Base-by-base conservation (phyloP, 257 asterid species). In the Euphrasia confusa region DNA sequence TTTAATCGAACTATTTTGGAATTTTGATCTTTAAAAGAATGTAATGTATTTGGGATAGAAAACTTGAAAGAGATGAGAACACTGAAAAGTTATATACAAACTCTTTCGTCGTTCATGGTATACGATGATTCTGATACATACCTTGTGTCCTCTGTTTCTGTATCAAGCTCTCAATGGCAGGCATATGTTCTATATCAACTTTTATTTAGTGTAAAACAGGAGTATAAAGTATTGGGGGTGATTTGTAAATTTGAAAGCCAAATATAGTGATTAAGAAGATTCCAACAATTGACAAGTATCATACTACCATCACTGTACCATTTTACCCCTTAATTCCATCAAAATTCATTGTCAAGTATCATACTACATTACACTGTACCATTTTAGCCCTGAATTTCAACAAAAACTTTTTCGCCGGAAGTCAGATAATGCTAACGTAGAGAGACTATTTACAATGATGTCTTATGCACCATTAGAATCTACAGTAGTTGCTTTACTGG, bases 381-480 rank as follows among this genome's bases (percentile, higher is more conserved):
- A 56, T 28, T 56, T 30, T 56, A 3, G 18, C 14, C 1, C 61
- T 27, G 13, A 0, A 1, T 52, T 54, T 1, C 39, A 11, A 7
- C 40, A 10, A 30, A 56, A 56, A 10, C 32, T 55, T 12, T 15
- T 26, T 55, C 39, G 10, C 10, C 15, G 39, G 39, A 10, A 8
- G 39, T 9, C 17, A 55, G 15, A 9, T 24, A 55, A 11, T 26
- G 7, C 60, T 15, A 4, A 27, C 28, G 17, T 4, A 30, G 49
- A 30, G 49, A 49, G 49, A 58, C 33, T 58, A 71, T 64, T 64
- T 71, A 71, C 75, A 63, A 58, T 52, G 65, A 21, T 62, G 65
- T 9, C 57, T 32, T 14, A 37, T 27, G 32, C 52, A 48, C 61
- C 61, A 59, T 53, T 32, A 10, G 13, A 49, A 37, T 44, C 14